These are phyloP conservation scores for Jatropha curcas DNA, from an alignment of 345 rosid genomes.

Conservation along the genomic window DNA sequence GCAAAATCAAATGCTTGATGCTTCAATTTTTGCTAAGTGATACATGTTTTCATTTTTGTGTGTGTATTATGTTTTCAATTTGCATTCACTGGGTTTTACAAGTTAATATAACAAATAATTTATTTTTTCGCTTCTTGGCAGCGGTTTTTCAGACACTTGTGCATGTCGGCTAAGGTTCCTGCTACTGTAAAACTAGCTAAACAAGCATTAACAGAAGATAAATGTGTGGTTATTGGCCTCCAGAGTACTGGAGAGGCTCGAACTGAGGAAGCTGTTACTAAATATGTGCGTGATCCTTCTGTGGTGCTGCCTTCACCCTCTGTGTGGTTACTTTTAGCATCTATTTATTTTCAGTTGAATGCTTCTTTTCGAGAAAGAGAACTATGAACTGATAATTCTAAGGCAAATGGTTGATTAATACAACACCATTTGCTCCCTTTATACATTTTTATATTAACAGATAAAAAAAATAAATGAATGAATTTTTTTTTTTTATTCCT, in stretches of 20 bases:
- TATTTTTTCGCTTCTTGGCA: slow-evolving; percentile 33
- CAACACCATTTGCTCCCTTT: not conserved
- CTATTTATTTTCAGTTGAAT: slow-evolving; percentile 17
- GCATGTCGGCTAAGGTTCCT: slow-evolving; percentile 99
- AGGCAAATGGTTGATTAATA: no score
- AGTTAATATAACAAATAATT: slow-evolving; percentile 13
- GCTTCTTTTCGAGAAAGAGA: no score
- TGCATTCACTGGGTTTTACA: not conserved
- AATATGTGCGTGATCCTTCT: slow-evolving; percentile 67
- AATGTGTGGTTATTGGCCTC: slow-evolving; percentile 96
- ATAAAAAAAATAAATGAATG: no score
- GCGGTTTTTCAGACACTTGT: slow-evolving; percentile 99
- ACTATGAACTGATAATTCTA: no score
- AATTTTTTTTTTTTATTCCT: no score
- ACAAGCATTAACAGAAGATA: slow-evolving; percentile 66
- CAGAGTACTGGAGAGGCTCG: slow-evolving; percentile 99
- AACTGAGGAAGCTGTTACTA: slow-evolving; percentile 96
- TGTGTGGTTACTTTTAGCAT: slow-evolving; percentile 7
- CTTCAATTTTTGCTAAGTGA: not conserved
- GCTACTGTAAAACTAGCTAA: slow-evolving; percentile 80
- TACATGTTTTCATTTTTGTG: no score
- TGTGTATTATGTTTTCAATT: not conserved
- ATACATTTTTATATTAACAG: no score
- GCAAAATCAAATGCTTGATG: slow-evolving; percentile 4
- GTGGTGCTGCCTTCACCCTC: slow-evolving; percentile 13